phyloP scores from a whole-genome alignment of 768 basidiomycete genomes.

The Stropharia rugosoannulata region DNA sequence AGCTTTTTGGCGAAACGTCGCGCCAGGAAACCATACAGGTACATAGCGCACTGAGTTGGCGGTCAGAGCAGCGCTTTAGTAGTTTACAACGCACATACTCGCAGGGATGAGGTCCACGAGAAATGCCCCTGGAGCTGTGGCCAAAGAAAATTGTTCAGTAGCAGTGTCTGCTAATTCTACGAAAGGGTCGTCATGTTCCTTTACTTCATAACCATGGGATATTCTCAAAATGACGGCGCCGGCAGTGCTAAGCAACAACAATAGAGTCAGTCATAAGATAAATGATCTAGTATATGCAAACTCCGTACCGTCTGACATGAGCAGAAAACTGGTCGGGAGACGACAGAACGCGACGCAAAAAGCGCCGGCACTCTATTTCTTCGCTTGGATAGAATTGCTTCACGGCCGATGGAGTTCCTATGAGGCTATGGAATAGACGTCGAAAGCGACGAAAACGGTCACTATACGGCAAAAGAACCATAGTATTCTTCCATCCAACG shows the following conservation, averaged over 20 bases:
- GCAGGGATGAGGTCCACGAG: conserved; percentile 52
- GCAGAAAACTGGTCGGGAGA: conserved; percentile 44
- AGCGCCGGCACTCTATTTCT: conserved; percentile 46
- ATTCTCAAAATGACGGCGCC: conserved; percentile 55
- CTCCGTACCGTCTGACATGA: conserved; percentile 47
- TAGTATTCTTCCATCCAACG: conserved; percentile 56
- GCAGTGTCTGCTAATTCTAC: conserved; percentile 52
- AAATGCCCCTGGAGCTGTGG: conserved; percentile 51
- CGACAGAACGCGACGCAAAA: conserved; percentile 45
- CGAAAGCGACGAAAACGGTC: conserved; percentile 56
- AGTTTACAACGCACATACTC: conserved; percentile 27
- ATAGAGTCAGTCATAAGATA: conserved; percentile 1
- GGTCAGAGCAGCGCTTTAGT: conserved; percentile 1
- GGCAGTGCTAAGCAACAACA: conserved; percentile 35
- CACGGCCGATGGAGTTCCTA: conserved; percentile 43
- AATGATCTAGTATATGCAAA: background rate
- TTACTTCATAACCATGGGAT: conserved; percentile 53
- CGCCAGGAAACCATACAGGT: conserved; percentile 66
- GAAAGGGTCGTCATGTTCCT: conserved; percentile 49
- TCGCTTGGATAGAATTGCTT: conserved; percentile 42
- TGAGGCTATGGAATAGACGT: conserved; percentile 48
- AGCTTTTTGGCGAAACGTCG: conserved; percentile 54
- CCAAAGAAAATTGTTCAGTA: conserved; percentile 52
- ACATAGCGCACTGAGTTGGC: conserved; percentile 49
- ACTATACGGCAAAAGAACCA: conserved; percentile 56